These are phyloP conservation scores for Synchytrium microbalum DNA, from an alignment of 371 early-diverging fungal genomes.

Conservation along the genomic window DNA sequence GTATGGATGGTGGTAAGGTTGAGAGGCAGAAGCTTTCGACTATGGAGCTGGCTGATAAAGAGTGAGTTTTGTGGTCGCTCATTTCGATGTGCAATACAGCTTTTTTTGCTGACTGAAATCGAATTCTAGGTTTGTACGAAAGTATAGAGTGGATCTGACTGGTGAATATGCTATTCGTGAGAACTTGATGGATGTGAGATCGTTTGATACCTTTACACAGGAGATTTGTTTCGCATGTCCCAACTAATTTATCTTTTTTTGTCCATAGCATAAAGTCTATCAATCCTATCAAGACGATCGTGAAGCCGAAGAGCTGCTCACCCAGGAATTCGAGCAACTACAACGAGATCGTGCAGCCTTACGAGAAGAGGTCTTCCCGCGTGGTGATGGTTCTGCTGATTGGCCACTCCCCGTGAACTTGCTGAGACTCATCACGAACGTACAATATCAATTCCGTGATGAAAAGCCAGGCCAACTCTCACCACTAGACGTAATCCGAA, in stretches of 20 bases:
- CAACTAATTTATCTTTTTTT: neutral
- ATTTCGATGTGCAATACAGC: neutral
- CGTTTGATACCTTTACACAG: neutral
- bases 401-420: constrained; percentile 93
- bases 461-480: constrained; percentile 81
- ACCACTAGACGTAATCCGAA: constrained; percentile 73
- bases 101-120: neutral
- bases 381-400: constrained; percentile 42
- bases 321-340: constrained; percentile 75
- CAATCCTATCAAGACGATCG: constrained; percentile 17
- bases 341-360: constrained; percentile 63
- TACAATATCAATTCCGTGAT: constrained; percentile 80
- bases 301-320: constrained; percentile 60
- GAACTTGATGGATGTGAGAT: constrained; percentile 25
- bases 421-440: constrained; percentile 81
- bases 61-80: no score
- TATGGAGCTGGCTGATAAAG: constrained; percentile 54
- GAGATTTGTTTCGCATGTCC: neutral
- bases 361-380: constrained; percentile 64
- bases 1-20: constrained; percentile 92
- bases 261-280: neutral
- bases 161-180: constrained; percentile 50
- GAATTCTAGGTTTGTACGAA: neutral
- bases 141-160: constrained; percentile 70
- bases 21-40: constrained; percentile 77